Evolutionary conservation across 106 monocot genomes (phyloP).

Genomic region (Hemerocallis citrina): DNA sequence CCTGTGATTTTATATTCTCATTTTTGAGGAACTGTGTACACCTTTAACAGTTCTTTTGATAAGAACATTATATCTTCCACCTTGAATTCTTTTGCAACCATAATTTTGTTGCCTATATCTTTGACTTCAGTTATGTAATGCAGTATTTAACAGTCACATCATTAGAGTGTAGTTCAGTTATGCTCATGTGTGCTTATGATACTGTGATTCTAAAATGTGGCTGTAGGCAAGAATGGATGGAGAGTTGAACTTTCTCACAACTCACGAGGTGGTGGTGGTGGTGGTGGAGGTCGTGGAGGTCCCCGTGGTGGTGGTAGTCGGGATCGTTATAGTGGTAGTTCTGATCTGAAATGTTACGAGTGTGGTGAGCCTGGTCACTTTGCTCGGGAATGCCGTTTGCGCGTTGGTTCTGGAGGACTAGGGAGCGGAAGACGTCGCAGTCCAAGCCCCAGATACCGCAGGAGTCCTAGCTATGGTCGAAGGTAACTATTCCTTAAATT

Average conservation of each 20-base stretch:
- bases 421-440: constrained; percentile 82
- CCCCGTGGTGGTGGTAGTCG: constrained; percentile 26
- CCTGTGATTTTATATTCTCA: too few species aligned
- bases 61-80: too few species aligned
- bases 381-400: constrained; percentile 88
- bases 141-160: too few species aligned
- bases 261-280: constrained; percentile 36
- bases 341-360: constrained; percentile 87
- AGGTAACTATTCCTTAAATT: constrained; percentile 22
- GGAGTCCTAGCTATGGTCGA: constrained; percentile 71
- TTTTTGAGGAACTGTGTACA: too few species aligned
- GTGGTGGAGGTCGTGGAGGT: constrained; percentile 2
- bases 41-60: too few species aligned
- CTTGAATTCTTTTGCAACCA: too few species aligned
- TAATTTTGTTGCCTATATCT: too few species aligned
- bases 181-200: too few species aligned
- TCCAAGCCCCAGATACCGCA: constrained; percentile 52
- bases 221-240: constrained; percentile 83
- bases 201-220: too few species aligned
- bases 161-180: too few species aligned
- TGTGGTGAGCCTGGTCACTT: constrained; percentile 98
- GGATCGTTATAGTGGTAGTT: constrained; percentile 58
- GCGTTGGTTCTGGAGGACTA: constrained; percentile 66
- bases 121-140: too few species aligned
- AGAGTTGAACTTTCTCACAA: constrained; percentile 92